Conservation (phyloP, 805 yeast species). For the Lipomyces chichibuensis region DNA sequence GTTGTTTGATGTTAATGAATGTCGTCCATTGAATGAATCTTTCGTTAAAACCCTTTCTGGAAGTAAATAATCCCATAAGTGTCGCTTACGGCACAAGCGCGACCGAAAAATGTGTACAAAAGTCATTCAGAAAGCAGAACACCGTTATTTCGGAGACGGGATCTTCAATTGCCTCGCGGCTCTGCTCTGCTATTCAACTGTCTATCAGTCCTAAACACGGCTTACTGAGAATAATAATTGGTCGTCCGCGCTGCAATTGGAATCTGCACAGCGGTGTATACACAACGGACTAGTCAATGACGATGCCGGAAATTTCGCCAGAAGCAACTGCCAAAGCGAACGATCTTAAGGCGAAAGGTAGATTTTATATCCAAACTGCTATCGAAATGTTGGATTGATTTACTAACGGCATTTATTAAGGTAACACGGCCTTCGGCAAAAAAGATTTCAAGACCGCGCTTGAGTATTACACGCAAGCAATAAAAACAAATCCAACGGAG, state of each 20-base stretch:
- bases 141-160: background rate
- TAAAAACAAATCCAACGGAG: conserved; percentile 52
- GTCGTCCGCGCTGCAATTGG: background rate
- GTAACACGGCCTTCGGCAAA: conserved; percentile 57
- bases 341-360: conserved; percentile 15
- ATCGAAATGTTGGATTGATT: background rate
- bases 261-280: background rate
- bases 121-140: background rate
- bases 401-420: conserved; percentile 39
- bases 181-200: background rate
- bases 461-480: conserved; percentile 58
- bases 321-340: background rate
- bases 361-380: background rate
- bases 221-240: too few species aligned
- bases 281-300: background rate
- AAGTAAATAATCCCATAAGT: too few species aligned
- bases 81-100: background rate
- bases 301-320: background rate
- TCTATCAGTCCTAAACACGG: too few species aligned
- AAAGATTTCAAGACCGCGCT: conserved; percentile 57
- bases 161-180: background rate
- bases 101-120: background rate
- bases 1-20: background rate
- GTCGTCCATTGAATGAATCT: too few species aligned
- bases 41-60: background rate